Percentiles rank a stretch among this genome's conserved stretches.
phyloP scores from a whole-genome alignment of 2,329 filamentous ascomycete genomes.

The Whalleya microplaca region DNA sequence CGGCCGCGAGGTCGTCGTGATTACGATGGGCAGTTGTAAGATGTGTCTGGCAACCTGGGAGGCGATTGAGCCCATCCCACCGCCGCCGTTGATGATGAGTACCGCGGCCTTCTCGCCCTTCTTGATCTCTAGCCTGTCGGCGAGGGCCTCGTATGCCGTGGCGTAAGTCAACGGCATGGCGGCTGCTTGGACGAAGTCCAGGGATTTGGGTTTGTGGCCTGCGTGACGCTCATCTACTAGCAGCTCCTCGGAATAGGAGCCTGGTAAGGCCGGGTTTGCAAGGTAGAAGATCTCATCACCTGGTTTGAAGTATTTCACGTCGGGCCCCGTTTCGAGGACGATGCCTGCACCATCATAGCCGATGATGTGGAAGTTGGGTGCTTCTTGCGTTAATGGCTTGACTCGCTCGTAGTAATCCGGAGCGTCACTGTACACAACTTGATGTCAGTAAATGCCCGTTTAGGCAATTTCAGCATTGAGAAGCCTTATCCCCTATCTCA shows the following conservation, averaged over 20 bases:
- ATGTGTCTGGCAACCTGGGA: constrained; percentile 47
- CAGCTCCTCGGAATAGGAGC: constrained; percentile 46
- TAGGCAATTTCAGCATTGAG: not conserved
- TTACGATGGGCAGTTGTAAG: constrained; percentile 45
- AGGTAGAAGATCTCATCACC: constrained; percentile 50
- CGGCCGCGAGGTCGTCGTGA: constrained; percentile 46
- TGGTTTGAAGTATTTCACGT: constrained; percentile 40
- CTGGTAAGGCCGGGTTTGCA: constrained; percentile 43
- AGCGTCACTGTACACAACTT: constrained; percentile 26
- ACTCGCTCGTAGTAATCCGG: constrained; percentile 42
- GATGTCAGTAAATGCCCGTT: not conserved
- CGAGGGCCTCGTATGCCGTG: constrained; percentile 48
- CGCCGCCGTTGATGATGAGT: constrained; percentile 51
- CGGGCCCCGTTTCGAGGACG: constrained; percentile 39
- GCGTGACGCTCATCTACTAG: constrained; percentile 45
- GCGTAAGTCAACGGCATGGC: constrained; percentile 48
- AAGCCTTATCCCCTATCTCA: not conserved
- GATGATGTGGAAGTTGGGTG: constrained; percentile 41
- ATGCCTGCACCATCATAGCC: constrained; percentile 49
- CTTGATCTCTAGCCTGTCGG: constrained; percentile 41
- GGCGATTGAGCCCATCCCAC: constrained; percentile 48
- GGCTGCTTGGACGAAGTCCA: constrained; percentile 45
- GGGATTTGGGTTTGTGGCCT: constrained; percentile 43
- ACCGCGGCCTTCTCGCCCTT: constrained; percentile 41
- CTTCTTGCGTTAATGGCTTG: constrained; percentile 21